Evolutionary conservation across 768 basidiomycete species (phyloP).

Genomic region (Auricularia sp.): DNA sequence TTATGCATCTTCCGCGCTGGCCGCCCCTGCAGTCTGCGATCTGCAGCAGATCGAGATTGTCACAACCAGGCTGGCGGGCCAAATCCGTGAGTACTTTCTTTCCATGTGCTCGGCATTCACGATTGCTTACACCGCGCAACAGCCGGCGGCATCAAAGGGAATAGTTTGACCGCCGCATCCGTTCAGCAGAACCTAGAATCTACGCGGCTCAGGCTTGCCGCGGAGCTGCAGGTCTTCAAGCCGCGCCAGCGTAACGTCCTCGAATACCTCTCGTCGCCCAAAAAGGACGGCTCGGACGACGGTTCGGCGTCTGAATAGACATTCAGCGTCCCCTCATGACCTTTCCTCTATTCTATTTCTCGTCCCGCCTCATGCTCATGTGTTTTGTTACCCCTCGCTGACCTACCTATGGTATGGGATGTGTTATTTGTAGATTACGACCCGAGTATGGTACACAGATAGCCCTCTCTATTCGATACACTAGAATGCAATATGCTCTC

Average conservation of each 20-base stretch:
- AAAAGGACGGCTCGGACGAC: not conserved
- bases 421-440: no score
- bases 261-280: not conserved
- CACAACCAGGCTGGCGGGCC: constrained; percentile 15
- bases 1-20: constrained; percentile 35
- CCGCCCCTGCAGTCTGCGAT: not conserved
- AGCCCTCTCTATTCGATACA: not conserved
- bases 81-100: constrained; percentile 38
- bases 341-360: not conserved
- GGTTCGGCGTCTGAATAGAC: not conserved
- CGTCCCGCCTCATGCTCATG: not conserved
- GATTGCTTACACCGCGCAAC: constrained; percentile 41
- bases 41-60: not conserved
- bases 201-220: not conserved
- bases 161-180: not conserved
- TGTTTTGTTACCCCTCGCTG: not conserved
- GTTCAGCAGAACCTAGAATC: not conserved
- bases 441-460: not conserved
- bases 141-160: not conserved
- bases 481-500: not conserved
- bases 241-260: not conserved
- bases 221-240: not conserved
- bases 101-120: constrained; percentile 28
- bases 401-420: no score
- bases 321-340: not conserved